Evolutionary conservation across 768 basidiomycete species (phyloP), one percentile per base, ranked within the genome.

Genomic region (Calocera viscosa): DNA sequence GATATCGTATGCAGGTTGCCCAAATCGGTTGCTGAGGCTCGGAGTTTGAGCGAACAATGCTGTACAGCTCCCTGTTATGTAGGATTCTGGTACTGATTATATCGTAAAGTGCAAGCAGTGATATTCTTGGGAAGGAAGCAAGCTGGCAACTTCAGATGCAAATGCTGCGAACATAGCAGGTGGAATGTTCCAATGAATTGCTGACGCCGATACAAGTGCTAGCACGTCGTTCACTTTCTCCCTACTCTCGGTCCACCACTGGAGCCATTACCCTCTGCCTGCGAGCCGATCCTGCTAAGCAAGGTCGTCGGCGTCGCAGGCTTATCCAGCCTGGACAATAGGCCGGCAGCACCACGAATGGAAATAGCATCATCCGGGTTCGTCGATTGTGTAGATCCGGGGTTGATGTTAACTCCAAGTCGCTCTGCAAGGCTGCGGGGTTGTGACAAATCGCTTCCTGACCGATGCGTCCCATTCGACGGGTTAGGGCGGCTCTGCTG

Each of bases 191-290:
- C 35, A 3, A 47, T 47, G 5, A 17, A 19, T 40, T 17, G 43
- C 43, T 19, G 43, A 47, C 53, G 53, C 53, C 30, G 53, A 60
- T 32, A 60, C 53, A 60, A 22, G 22, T 60, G 53, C 53, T 60
- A 60, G 11, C 19, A 19, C 19, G 14, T 8, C 10, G 14, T 28
- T 26, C 30, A 26, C 2, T 16, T 32, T 60, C 24, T 32, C 30
- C 53, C 24, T 16, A 12, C 53, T 60, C 30, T 28, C 26, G 14
- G 30, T 60, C 16, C 30, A 30, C 26, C 11, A 32, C 30, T 26
- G 30, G 26, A 12, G 30, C 30, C 30, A 10, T 32, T 32, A 16
- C 49, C 14, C 26, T 32, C 35, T 38, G 35, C 35, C 35, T 38
- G 35, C 7, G 35, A 38, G 5, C 26, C 53, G 30, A 60, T 60